Evolutionary conservation across 1,284 basidiomycete genomes (phyloP).

Genomic region (Naganishia cerealis): DNA sequence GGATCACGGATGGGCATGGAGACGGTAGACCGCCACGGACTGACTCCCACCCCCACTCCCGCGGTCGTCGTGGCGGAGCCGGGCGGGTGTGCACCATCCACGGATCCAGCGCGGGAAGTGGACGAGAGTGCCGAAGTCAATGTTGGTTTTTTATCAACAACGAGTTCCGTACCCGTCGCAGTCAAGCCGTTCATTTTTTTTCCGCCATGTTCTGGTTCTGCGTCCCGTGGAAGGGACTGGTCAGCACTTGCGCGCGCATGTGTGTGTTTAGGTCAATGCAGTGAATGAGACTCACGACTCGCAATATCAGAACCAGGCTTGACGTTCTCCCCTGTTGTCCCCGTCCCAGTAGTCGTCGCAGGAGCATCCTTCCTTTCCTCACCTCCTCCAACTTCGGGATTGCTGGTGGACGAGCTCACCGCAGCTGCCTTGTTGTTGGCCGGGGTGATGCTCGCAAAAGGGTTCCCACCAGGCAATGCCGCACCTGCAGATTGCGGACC

Average conservation of each 20-base stretch:
- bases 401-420: neutral
- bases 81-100: slow-evolving; percentile 1
- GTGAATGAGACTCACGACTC: neutral
- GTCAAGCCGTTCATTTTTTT: slow-evolving; percentile 7
- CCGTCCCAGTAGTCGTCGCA: no score
- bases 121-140: slow-evolving; percentile 37
- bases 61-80: slow-evolving; percentile 8
- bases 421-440: neutral
- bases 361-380: slow-evolving; percentile 14
- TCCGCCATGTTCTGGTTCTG: neutral
- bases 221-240: neutral
- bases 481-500: neutral
- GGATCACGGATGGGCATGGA: slow-evolving; percentile 73
- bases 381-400: neutral
- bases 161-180: neutral
- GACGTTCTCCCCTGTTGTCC: neutral
- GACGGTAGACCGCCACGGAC: slow-evolving; percentile 64
- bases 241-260: neutral
- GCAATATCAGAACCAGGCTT: slow-evolving; percentile 7
- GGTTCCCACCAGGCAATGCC: slow-evolving; percentile 16
- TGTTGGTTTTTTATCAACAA: slow-evolving; percentile 7
- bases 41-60: slow-evolving; percentile 34
- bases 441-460: slow-evolving; percentile 8
- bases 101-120: slow-evolving; percentile 21
- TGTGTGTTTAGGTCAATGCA: no score